Evolutionary conservation across 768 basidiomycete genomes (phyloP).

Genomic region (Lactarius pseudohatsudake): DNA sequence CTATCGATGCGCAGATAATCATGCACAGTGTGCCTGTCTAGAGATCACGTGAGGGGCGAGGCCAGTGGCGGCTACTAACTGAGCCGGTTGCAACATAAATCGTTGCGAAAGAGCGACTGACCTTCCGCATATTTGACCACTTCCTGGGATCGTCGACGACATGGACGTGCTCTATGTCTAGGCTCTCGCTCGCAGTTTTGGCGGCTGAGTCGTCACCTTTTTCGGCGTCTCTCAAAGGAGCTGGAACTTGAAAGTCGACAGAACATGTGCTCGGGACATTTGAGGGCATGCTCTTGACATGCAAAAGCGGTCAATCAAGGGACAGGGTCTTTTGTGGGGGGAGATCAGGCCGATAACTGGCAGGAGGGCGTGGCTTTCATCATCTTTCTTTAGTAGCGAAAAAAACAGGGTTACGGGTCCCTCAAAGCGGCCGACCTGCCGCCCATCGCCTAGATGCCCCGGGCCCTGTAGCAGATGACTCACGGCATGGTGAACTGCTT

Average conservation of each 20-base stretch:
- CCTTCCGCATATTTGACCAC: conserved; percentile 60
- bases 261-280: neutral
- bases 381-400: neutral
- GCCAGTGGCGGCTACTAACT: neutral
- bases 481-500: neutral
- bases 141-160: conserved; percentile 60
- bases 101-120: conserved; percentile 28
- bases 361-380: neutral
- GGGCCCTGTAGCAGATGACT: too few species aligned
- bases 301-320: neutral
- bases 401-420: neutral
- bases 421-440: neutral
- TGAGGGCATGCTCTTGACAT: neutral
- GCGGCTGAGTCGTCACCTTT: neutral
- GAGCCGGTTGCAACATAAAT: neutral
- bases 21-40: conserved; percentile 39
- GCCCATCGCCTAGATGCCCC: too few species aligned
- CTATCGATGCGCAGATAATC: conserved; percentile 53
- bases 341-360: neutral
- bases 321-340: neutral
- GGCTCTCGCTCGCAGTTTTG: neutral
- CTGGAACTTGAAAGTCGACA: too few species aligned
- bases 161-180: conserved; percentile 52
- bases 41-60: conserved; percentile 38
- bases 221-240: neutral